phyloP scores from a whole-genome alignment of 345 rosid genomes.

The Geranium rotundifolium region DNA sequence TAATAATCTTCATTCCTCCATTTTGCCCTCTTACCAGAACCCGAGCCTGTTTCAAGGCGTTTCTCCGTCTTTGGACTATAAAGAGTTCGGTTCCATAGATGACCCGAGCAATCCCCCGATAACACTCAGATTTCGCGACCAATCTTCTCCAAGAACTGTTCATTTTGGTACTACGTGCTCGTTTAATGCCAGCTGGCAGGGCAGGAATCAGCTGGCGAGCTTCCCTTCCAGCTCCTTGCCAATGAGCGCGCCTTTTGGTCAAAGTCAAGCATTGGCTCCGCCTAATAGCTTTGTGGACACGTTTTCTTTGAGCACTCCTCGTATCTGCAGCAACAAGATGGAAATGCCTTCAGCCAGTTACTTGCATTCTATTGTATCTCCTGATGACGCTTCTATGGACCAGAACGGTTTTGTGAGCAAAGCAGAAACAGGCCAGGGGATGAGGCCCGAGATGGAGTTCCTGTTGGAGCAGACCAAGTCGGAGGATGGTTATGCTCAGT shows the following conservation, averaged over 20 bases:
- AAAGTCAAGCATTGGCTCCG: conserved; percentile 19
- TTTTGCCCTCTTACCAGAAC: conserved; percentile 26
- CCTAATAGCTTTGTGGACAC: conserved; percentile 18
- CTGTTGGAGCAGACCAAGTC: conserved; percentile 35
- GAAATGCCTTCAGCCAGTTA: conserved; percentile 34
- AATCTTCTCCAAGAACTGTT: conserved; percentile 23
- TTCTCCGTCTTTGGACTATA: conserved; percentile 53
- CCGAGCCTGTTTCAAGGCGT: conserved; percentile 57
- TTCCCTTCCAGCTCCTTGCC: conserved; percentile 25
- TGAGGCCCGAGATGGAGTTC: conserved; percentile 26
- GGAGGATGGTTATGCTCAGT: conserved; percentile 35
- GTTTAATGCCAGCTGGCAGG: conserved; percentile 41
- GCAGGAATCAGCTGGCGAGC: conserved; percentile 29
- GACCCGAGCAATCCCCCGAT: conserved; percentile 30
- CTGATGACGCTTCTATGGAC: conserved; percentile 16
- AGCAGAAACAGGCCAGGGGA: conserved; percentile 22
- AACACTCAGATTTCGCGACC: conserved; percentile 35
- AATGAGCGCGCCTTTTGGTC: conserved; percentile 18
- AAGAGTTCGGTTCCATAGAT: conserved; percentile 24
- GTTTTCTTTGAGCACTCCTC: conserved; percentile 16
- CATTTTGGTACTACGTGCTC: conserved; percentile 9
- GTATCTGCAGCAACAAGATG: conserved; percentile 21
- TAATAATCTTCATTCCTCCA: conserved; percentile 37
- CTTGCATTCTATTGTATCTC: conserved; percentile 30
- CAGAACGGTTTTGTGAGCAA: conserved; percentile 20